phyloP scores from a whole-genome alignment of 2,329 filamentous ascomycete genomes.

The Aspergillus texensis region DNA sequence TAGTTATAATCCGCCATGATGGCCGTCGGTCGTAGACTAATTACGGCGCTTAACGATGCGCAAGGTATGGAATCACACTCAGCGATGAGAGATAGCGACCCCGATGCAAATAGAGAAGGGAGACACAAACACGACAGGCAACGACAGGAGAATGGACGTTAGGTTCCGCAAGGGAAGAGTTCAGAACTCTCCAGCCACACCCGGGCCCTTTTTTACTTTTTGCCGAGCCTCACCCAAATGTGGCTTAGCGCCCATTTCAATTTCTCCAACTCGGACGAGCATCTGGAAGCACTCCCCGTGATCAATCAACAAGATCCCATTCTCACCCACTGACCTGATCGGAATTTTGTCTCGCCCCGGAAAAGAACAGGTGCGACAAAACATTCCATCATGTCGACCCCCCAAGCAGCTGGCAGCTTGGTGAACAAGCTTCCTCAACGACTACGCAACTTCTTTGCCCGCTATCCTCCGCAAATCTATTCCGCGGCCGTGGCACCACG shows the following conservation, averaged over 20 bases:
- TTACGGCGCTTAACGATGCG: not conserved
- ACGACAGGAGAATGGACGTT: not conserved
- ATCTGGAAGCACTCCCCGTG: not conserved
- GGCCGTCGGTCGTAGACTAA: slow-evolving; percentile 9
- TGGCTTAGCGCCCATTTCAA: slow-evolving; percentile 25
- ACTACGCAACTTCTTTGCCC: slow-evolving; percentile 83
- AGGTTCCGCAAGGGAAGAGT: slow-evolving; percentile 9
- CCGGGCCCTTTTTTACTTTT: slow-evolving; percentile 19
- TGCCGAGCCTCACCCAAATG: slow-evolving; percentile 20
- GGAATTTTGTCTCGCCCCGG: slow-evolving; percentile 1
- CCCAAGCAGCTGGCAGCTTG: slow-evolving; percentile 24
- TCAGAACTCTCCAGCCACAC: slow-evolving; percentile 11
- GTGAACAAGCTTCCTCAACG: slow-evolving; percentile 65
- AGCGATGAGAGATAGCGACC: not conserved
- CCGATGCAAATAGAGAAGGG: not conserved
- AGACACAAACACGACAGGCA: slow-evolving; percentile 3
- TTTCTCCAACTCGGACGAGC: slow-evolving; percentile 14
- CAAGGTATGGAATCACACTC: slow-evolving; percentile 6
- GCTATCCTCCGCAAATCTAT: slow-evolving; percentile 73
- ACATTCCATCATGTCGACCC: slow-evolving; percentile 19
- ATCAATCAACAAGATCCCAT: slow-evolving; percentile 1
- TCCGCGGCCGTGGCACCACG: slow-evolving; percentile 39
- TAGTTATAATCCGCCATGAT: slow-evolving; percentile 74
- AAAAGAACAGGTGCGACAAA: not conserved
- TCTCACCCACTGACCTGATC: not conserved